These are phyloP conservation scores for Sporodiniella umbellata DNA, from an alignment of 371 early-diverging fungal species.

Conservation along the genomic window DNA sequence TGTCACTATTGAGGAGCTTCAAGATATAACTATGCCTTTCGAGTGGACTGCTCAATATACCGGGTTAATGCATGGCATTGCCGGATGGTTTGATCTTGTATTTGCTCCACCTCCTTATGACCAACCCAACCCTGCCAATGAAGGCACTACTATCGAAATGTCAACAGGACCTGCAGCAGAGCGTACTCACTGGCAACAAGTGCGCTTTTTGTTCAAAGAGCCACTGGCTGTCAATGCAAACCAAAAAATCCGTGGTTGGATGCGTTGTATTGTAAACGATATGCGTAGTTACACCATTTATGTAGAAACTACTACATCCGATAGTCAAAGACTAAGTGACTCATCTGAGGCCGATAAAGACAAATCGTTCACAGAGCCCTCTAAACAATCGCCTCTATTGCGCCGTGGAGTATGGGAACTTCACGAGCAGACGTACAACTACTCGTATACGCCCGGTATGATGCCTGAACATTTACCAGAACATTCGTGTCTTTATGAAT, in stretches of 20 bases:
- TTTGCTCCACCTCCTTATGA: constrained; percentile 59
- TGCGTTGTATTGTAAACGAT: constrained; percentile 84
- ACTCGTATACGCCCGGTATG: constrained; percentile 62
- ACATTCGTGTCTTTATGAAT: constrained; percentile 69
- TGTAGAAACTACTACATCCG: constrained; percentile 60
- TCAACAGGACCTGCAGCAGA: constrained; percentile 85
- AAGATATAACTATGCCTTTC: constrained; percentile 85
- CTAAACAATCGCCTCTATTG: constrained; percentile 27
- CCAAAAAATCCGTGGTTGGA: constrained; percentile 80
- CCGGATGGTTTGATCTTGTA: constrained; percentile 95
- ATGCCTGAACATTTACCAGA: constrained; percentile 63
- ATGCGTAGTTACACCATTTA: constrained; percentile 88
- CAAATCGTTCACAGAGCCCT: constrained; percentile 9
- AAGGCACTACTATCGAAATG: constrained; percentile 53
- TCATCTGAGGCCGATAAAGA: constrained; percentile 11
- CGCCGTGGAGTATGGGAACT: constrained; percentile 83
- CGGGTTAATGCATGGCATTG: constrained; percentile 91
- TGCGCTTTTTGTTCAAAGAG: constrained; percentile 89
- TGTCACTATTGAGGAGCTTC: constrained; percentile 69
- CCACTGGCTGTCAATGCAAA: constrained; percentile 94
- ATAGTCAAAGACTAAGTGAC: constrained; percentile 18
- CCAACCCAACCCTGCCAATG: constrained; percentile 7
- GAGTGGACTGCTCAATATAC: constrained; percentile 82
- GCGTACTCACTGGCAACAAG: constrained; percentile 98
- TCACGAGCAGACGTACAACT: constrained; percentile 93